phyloP scores from a whole-genome alignment of 148 eudicot species.

The Simmondsia chinensis region DNA sequence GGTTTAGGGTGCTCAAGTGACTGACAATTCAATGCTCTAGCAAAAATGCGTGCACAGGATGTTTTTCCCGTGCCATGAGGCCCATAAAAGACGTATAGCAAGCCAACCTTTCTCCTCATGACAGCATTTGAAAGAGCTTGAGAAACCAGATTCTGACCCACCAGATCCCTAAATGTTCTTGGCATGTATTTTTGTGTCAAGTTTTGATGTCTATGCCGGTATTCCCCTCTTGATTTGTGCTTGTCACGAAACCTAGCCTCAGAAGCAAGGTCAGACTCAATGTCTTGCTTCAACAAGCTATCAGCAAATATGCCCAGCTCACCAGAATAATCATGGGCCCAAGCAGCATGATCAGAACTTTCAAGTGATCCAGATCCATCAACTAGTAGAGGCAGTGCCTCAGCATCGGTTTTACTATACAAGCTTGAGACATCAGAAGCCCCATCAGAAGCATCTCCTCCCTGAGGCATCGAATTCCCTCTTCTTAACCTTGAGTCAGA shows the following conservation, averaged over 20 bases:
- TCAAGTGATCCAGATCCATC: constrained; percentile 64
- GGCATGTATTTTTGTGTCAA: constrained; percentile 89
- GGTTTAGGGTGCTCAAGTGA: constrained; percentile 73
- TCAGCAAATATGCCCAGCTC: constrained; percentile 84
- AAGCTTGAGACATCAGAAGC: constrained; percentile 52
- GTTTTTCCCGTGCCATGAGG: constrained; percentile 96
- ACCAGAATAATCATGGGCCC: constrained; percentile 93
- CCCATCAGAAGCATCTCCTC: constrained; percentile 27
- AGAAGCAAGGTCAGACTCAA: constrained; percentile 70
- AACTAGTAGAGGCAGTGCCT: constrained; percentile 66
- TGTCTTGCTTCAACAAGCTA: constrained; percentile 51
- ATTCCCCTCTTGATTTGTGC: constrained; percentile 27
- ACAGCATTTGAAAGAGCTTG: constrained; percentile 90
- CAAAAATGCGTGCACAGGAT: constrained; percentile 85
- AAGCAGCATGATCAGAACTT: constrained; percentile 57
- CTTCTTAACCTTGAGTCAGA: constrained; percentile 61
- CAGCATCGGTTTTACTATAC: constrained; percentile 41
- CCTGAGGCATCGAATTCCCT: constrained; percentile 31
- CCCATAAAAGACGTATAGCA: constrained; percentile 76
- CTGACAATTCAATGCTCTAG: constrained; percentile 83
- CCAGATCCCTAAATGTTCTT: constrained; percentile 74
- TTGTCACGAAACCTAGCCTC: constrained; percentile 52
- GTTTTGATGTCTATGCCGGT: constrained; percentile 48
- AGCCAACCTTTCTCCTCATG: constrained; percentile 61
- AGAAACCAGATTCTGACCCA: constrained; percentile 85